Conservation (phyloP, 352 stramenopile genomes). For the Phytophthora niederhauseri region DNA sequence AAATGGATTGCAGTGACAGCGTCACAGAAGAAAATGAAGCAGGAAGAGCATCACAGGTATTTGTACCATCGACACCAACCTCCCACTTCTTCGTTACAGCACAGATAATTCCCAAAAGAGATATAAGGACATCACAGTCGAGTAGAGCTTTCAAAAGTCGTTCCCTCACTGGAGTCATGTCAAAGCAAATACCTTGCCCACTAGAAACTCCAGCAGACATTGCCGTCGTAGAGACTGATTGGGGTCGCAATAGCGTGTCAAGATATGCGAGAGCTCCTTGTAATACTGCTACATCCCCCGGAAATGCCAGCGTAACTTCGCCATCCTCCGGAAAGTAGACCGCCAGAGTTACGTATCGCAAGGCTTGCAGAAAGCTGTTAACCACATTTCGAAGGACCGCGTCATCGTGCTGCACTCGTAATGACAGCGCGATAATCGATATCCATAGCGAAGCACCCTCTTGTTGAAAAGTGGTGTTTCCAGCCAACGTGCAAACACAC, state of each 20-base stretch:
- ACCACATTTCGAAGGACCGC: constrained; percentile 47
- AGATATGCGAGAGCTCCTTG: constrained; percentile 34
- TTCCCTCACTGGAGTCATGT: constrained; percentile 22
- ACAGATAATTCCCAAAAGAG: constrained; percentile 51
- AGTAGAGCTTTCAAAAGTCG: constrained; percentile 42
- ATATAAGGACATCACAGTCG: constrained; percentile 49
- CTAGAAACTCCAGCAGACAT: not conserved
- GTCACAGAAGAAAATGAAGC: constrained; percentile 4
- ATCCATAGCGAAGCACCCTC: constrained; percentile 46
- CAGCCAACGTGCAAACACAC: constrained; percentile 47
- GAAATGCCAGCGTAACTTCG: constrained; percentile 33
- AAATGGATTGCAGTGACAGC: constrained; percentile 30
- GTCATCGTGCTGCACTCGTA: constrained; percentile 44
- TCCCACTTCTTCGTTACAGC: constrained; percentile 28
- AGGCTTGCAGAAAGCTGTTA: constrained; percentile 59
- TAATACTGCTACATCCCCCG: constrained; percentile 32
- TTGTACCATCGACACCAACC: not conserved
- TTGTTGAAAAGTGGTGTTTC: constrained; percentile 39
- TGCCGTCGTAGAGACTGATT: not conserved
- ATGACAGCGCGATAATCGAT: constrained; percentile 39
- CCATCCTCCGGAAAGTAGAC: constrained; percentile 43
- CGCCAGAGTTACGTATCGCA: constrained; percentile 53
- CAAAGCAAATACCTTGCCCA: not conserved
- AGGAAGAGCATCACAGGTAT: not conserved
- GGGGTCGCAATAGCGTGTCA: constrained; percentile 27